Conservation (phyloP, 352 stramenopile species). For the Globisporangium spiculum region DNA sequence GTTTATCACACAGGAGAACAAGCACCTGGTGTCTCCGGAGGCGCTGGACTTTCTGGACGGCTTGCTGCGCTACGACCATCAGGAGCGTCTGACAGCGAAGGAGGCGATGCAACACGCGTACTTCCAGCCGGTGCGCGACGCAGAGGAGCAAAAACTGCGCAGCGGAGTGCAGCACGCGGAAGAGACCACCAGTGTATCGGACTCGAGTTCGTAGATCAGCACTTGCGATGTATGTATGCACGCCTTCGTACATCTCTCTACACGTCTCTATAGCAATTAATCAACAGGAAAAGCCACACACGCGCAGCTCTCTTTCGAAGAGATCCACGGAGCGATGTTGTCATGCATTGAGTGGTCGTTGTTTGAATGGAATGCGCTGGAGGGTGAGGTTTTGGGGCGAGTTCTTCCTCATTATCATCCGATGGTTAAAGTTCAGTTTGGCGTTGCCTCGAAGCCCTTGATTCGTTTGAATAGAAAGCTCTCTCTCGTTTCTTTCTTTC, state of each 20-base stretch:
- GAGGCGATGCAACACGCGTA: constrained; percentile 98
- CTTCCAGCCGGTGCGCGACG: constrained; percentile 93
- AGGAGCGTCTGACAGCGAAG: constrained; percentile 97
- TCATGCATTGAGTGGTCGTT: not conserved
- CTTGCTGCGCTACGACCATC: constrained; percentile 92
- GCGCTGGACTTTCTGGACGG: constrained; percentile 95
- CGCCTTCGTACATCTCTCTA: not conserved
- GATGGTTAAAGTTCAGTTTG: no score
- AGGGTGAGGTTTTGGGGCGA: no score
- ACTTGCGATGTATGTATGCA: not conserved
- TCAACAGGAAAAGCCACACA: not conserved
- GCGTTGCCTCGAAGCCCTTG: no score
- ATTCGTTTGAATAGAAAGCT: no score
- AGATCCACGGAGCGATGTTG: not conserved
- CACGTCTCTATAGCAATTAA: constrained; percentile 1
- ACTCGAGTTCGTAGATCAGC: constrained; percentile 61
- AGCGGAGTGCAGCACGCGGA: constrained; percentile 47
- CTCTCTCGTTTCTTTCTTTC: no score
- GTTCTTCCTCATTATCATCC: no score
- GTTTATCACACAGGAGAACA: not conserved
- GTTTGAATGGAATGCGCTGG: no score
- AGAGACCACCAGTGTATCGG: constrained; percentile 72
- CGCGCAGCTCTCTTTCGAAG: not conserved
- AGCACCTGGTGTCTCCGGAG: constrained; percentile 61
- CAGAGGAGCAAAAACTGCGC: constrained; percentile 69